These are phyloP conservation scores for Ailanthus altissimus DNA, from an alignment of 345 rosid genomes.

Conservation along the genomic window DNA sequence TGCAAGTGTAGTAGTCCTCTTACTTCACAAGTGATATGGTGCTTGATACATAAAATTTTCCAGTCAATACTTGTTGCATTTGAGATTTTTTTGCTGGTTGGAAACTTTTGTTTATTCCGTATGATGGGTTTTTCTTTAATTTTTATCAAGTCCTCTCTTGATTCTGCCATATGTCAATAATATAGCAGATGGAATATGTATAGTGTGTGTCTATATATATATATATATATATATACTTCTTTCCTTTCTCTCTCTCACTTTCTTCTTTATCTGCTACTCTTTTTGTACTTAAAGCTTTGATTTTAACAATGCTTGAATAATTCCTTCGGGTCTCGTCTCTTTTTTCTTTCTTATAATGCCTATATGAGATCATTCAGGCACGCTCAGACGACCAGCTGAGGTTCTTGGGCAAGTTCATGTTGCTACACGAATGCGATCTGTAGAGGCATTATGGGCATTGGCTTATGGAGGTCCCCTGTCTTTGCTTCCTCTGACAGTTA, in stretches of 20 bases:
- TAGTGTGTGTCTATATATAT: not conserved
- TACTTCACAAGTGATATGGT: slow-evolving; percentile 3
- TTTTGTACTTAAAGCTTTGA: not conserved
- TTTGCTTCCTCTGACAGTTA: slow-evolving; percentile 82
- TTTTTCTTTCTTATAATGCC: slow-evolving; percentile 18
- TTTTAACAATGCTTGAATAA: slow-evolving; percentile 14
- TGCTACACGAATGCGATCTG: slow-evolving; percentile 81
- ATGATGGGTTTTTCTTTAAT: not conserved
- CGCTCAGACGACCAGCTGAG: slow-evolving; percentile 88
- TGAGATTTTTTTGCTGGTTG: not conserved
- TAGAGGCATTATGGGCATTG: slow-evolving; percentile 94
- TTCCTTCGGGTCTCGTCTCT: slow-evolving; percentile 1
- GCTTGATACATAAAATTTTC: not conserved
- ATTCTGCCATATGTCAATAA: not conserved
- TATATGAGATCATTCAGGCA: slow-evolving; percentile 50
- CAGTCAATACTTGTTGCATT: not conserved
- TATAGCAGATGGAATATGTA: not conserved
- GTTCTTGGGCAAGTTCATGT: slow-evolving; percentile 99
- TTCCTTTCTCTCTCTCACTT: not conserved
- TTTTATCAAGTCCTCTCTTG: not conserved
- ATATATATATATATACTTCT: not conserved
- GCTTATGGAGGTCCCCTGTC: slow-evolving; percentile 97
- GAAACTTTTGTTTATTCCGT: not conserved
- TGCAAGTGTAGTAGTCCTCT: not conserved
- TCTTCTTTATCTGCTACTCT: not conserved